Conservation (phyloP, 192 early-diverging fungal genomes). For the Haplosporangium gracile region DNA sequence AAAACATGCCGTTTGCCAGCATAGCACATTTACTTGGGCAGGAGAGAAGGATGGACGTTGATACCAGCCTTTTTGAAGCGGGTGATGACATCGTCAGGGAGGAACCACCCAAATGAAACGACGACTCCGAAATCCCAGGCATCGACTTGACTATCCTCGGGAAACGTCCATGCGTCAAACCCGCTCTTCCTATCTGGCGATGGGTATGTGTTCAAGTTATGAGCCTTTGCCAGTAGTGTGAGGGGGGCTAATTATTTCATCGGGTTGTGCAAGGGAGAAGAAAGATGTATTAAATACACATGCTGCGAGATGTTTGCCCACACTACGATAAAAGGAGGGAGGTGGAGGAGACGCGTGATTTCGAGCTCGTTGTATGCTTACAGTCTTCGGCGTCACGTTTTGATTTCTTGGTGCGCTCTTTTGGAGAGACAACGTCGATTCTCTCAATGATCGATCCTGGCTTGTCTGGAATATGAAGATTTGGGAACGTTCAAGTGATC, state of each 20-base stretch:
- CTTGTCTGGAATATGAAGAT: slow-evolving; percentile 40
- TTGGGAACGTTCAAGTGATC: slow-evolving; percentile 12
- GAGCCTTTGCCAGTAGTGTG: slow-evolving; percentile 34
- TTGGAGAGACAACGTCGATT: slow-evolving; percentile 51
- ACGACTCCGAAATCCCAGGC: slow-evolving; percentile 85
- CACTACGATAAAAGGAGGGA: neutral
- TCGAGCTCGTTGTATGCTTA: neutral
- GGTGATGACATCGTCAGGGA: slow-evolving; percentile 79
- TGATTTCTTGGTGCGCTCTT: slow-evolving; percentile 40
- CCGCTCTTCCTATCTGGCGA: slow-evolving; percentile 44
- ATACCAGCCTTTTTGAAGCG: slow-evolving; percentile 77
- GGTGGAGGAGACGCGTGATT: neutral
- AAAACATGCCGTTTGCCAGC: no score
- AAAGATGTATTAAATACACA: neutral
- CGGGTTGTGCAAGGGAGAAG: neutral
- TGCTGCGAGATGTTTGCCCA: neutral
- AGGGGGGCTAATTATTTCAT: slow-evolving; percentile 30
- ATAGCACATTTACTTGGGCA: slow-evolving; percentile 74
- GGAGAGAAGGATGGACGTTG: slow-evolving; percentile 95
- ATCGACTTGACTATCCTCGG: slow-evolving; percentile 18
- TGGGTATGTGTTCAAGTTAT: slow-evolving; percentile 40
- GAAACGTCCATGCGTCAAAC: slow-evolving; percentile 45
- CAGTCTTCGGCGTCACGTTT: slow-evolving; percentile 49
- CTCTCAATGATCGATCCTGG: slow-evolving; percentile 51
- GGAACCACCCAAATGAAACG: slow-evolving; percentile 94